Conservation (phyloP, 140 eudicot genomes). For the Stevia rebaudiana region DNA sequence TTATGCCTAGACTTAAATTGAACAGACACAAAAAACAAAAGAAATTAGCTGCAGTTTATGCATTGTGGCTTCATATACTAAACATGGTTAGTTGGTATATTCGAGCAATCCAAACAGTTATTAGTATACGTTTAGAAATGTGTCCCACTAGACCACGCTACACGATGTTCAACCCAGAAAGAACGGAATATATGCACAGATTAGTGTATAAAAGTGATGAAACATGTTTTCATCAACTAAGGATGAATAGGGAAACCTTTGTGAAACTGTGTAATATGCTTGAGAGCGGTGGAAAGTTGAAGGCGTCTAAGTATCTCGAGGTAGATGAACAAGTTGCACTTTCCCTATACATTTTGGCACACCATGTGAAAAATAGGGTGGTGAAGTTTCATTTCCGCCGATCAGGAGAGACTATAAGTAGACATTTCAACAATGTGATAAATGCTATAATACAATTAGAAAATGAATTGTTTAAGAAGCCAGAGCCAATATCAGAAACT, state of each 20-base stretch:
- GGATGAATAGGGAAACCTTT: neutral
- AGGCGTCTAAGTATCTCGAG: neutral
- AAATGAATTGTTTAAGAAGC: neutral
- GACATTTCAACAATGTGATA: neutral
- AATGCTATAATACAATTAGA: too few species aligned
- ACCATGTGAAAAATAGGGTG: too few species aligned
- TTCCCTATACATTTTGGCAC: neutral
- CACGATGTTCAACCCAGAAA: neutral
- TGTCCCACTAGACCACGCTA: neutral
- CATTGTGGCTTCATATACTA: neutral
- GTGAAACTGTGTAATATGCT: neutral
- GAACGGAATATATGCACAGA: neutral
- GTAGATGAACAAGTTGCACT: neutral
- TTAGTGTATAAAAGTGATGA: neutral
- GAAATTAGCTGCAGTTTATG: too few species aligned
- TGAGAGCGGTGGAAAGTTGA: neutral
- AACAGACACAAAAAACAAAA: neutral
- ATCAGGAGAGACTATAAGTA: neutral
- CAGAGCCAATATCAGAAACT: too few species aligned
- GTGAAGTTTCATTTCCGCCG: too few species aligned
- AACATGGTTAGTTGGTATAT: neutral
- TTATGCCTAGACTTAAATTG: neutral
- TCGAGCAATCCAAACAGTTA: neutral
- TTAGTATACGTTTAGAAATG: too few species aligned
- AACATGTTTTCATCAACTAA: neutral